These are phyloP conservation scores for Yamadazyma paraphyllophila DNA, from an alignment of 805 yeast genomes.

Conservation along the genomic window DNA sequence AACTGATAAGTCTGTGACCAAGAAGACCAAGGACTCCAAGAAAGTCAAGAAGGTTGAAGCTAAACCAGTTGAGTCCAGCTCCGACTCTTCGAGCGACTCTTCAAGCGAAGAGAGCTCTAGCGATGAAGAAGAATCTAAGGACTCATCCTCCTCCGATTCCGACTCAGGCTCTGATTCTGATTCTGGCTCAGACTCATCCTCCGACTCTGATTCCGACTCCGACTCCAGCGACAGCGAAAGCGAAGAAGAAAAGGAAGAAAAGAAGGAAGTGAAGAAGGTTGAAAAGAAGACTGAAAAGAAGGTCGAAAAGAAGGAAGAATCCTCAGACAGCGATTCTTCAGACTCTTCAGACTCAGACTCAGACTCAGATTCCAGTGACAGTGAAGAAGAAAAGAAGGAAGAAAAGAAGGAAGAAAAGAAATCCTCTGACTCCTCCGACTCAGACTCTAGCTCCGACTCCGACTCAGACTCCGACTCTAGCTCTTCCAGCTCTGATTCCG, in stretches of 20 bases:
- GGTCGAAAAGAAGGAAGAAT: constrained; percentile 17
- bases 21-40: constrained; percentile 25
- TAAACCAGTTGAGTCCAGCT: constrained; percentile 10
- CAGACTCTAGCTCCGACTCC: not conserved
- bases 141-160: constrained; percentile 6
- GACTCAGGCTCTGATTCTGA: constrained; percentile 5
- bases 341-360: constrained; percentile 16
- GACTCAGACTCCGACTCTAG: constrained; percentile 3
- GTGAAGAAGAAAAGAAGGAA: constrained; percentile 13
- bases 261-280: constrained; percentile 1
- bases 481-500: constrained; percentile 1
- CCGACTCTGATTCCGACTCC: constrained; percentile 31
- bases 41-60: constrained; percentile 23
- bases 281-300: constrained; percentile 14
- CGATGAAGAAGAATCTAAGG: constrained; percentile 17
- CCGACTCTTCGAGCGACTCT: constrained; percentile 14
- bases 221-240: constrained; percentile 5
- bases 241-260: not conserved
- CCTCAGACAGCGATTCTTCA: constrained; percentile 22
- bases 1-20: constrained; percentile 17
- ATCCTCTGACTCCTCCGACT: not conserved
- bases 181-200: constrained; percentile 20
- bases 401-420: constrained; percentile 15
- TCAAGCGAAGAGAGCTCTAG: constrained; percentile 11
- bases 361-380: constrained; percentile 6